A percentile compares a stretch with the other conserved stretches of the same genome.
phyloP scores from a whole-genome alignment of 2,329 filamentous ascomycete species.

The Arthrobotrys sphaeroides region DNA sequence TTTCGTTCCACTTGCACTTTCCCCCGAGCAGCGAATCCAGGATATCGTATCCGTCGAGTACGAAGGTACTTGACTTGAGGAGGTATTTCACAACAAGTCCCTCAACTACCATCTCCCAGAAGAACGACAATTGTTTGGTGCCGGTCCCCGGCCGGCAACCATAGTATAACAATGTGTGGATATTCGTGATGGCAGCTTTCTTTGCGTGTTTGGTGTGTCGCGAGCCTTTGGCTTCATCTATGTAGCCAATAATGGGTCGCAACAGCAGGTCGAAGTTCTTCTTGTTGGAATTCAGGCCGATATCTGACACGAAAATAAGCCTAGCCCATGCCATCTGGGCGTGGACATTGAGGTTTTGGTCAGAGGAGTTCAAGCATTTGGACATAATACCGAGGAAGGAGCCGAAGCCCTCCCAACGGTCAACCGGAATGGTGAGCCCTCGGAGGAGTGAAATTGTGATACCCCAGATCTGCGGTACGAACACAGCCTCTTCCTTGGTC shows the following conservation, averaged over 20 bases:
- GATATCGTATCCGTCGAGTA: conserved; percentile 73
- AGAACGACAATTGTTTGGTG: conserved; percentile 73
- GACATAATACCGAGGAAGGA: conserved; percentile 83
- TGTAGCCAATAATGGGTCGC: conserved; percentile 74
- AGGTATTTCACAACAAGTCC: conserved; percentile 71
- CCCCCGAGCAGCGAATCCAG: conserved; percentile 76
- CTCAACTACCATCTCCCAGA: conserved; percentile 80
- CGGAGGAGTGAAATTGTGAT: conserved; percentile 81
- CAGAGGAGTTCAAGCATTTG: conserved; percentile 81
- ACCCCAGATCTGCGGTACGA: conserved; percentile 90
- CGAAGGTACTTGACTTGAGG: conserved; percentile 64
- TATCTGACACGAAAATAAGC: conserved; percentile 77
- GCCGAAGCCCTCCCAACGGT: conserved; percentile 76
- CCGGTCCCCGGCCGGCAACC: conserved; percentile 76
- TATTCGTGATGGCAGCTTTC: conserved; percentile 71
- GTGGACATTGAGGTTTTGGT: conserved; percentile 75
- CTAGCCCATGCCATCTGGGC: conserved; percentile 88
- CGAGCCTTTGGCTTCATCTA: conserved; percentile 70
- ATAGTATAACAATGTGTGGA: conserved; percentile 86
- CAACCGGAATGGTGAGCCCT: conserved; percentile 63
- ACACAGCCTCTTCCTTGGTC: conserved; percentile 68
- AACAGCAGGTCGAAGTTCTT: conserved; percentile 72
- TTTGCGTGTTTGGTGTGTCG: conserved; percentile 70
- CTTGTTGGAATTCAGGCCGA: conserved; percentile 68
- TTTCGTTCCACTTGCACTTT: conserved; percentile 76